Percentiles rank a stretch among this genome's conserved stretches.
phyloP scores from a whole-genome alignment of 2,329 filamentous ascomycete genomes.

The Corinectria fuckeliana region DNA sequence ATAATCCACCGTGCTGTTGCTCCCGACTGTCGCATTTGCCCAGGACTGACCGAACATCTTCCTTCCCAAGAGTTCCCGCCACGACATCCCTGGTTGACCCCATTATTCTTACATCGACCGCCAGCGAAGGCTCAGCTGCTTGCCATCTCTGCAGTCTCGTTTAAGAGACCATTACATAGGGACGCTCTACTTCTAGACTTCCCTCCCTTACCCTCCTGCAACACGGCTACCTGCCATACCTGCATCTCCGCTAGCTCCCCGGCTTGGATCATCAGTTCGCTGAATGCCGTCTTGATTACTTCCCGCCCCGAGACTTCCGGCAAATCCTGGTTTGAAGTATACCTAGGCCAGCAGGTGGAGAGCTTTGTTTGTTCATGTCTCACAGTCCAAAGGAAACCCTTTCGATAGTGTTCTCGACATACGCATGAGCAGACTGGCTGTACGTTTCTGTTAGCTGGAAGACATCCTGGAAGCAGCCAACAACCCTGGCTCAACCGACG shows the following conservation, averaged over 20 bases:
- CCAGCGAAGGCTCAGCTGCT: neutral
- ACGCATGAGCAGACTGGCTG: neutral
- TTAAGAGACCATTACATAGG: neutral
- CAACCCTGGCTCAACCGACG: neutral
- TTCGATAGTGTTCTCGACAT: neutral
- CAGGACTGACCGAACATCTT: neutral
- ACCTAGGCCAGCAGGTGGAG: neutral
- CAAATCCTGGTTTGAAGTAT: neutral
- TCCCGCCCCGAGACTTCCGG: conserved; percentile 15
- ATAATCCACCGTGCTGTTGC: neutral
- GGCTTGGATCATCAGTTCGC: neutral
- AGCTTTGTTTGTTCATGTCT: conserved; percentile 15
- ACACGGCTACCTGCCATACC: neutral
- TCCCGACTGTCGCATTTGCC: neutral
- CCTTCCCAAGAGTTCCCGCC: neutral
- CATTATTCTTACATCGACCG: neutral
- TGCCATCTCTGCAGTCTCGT: neutral
- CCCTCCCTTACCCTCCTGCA: neutral
- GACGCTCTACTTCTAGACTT: neutral
- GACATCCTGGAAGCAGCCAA: neutral
- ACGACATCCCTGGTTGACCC: neutral
- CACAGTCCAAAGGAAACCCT: conserved; percentile 2
- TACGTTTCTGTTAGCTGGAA: neutral
- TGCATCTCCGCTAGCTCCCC: neutral
- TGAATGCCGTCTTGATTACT: neutral